Conservation (phyloP, 371 early-diverging fungal genomes). For the Mucor plumbeus region DNA sequence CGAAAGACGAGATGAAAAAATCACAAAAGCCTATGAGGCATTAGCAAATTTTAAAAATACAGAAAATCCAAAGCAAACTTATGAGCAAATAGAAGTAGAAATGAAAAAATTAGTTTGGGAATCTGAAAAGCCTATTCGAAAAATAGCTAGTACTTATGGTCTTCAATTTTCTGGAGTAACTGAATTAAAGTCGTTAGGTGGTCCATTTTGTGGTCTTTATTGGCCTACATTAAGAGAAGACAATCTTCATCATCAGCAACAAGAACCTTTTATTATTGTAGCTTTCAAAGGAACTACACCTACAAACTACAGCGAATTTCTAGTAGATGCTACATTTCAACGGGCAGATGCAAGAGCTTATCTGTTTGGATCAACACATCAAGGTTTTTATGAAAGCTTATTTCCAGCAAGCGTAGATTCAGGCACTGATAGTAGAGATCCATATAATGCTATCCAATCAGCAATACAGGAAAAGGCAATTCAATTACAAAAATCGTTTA, state of each 20-base stretch:
- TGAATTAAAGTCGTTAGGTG: conserved; percentile 55
- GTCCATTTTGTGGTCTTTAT: conserved; percentile 52
- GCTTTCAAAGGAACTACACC: conserved; percentile 56
- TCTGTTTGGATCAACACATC: conserved; percentile 45
- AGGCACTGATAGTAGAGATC: conserved; percentile 40
- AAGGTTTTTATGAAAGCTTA: conserved; percentile 49
- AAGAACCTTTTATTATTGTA: conserved; percentile 45
- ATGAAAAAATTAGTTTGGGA: conserved; percentile 31
- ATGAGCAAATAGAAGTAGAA: conserved; percentile 7
- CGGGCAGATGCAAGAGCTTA: conserved; percentile 43
- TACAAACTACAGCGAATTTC: conserved; percentile 45
- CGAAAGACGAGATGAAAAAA: conserved; percentile 50
- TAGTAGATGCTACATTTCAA: conserved; percentile 46
- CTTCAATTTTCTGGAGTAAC: conserved; percentile 55
- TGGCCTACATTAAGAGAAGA: conserved; percentile 13
- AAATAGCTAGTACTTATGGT: conserved; percentile 37
- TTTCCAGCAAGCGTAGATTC: conserved; percentile 27
- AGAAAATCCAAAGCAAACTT: background rate
- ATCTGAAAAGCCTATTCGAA: conserved; percentile 33
- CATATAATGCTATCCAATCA: conserved; percentile 49
- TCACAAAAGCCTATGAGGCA: conserved; percentile 34
- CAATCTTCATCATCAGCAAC: conserved; percentile 11
- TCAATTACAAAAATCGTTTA: conserved; percentile 17
- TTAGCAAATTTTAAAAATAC: background rate
- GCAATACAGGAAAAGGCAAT: conserved; percentile 41